Conservation (phyloP, 1,139 yeast genomes). For the Debaryomyces psychrophilus region DNA sequence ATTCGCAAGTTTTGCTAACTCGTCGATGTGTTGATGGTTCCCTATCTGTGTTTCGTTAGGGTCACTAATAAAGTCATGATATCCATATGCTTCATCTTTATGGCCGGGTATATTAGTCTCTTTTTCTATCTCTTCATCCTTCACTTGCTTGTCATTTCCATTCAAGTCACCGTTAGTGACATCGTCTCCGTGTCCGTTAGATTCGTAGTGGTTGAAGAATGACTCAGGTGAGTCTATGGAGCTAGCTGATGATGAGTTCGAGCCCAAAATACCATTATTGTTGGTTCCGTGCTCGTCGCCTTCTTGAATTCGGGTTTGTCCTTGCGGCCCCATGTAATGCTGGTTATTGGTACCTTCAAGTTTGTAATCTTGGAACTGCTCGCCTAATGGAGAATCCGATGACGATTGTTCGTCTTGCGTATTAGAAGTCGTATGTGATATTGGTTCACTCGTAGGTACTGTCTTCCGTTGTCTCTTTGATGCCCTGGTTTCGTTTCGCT, state of each 20-base stretch:
- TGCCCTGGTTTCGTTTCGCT: conserved; percentile 54
- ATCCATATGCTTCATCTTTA: conserved; percentile 29
- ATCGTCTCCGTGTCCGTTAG: conserved; percentile 11
- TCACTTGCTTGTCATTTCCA: conserved; percentile 10
- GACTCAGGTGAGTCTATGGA: conserved; percentile 14
- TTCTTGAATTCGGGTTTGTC: conserved; percentile 5
- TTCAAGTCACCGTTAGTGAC: background rate
- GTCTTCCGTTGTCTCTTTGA: conserved; percentile 42
- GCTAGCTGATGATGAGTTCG: conserved; percentile 13
- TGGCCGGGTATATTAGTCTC: conserved; percentile 11
- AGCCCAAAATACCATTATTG: conserved; percentile 11
- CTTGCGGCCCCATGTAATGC: conserved; percentile 5
- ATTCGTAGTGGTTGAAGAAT: conserved; percentile 13
- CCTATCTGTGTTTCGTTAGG: conserved; percentile 15
- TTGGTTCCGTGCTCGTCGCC: conserved; percentile 8
- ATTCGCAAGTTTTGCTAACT: conserved; percentile 31
- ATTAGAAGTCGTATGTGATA: conserved; percentile 18
- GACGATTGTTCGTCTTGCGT: conserved; percentile 12
- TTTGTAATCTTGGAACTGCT: conserved; percentile 8
- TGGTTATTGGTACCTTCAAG: conserved; percentile 6
- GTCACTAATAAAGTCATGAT: conserved; percentile 34
- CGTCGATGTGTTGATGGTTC: conserved; percentile 26
- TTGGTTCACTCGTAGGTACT: conserved; percentile 28
- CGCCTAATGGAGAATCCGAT: conserved; percentile 14
- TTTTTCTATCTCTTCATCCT: conserved; percentile 11